Conservation (phyloP, 1,139 yeast genomes). For the Hansenula sp. region DNA sequence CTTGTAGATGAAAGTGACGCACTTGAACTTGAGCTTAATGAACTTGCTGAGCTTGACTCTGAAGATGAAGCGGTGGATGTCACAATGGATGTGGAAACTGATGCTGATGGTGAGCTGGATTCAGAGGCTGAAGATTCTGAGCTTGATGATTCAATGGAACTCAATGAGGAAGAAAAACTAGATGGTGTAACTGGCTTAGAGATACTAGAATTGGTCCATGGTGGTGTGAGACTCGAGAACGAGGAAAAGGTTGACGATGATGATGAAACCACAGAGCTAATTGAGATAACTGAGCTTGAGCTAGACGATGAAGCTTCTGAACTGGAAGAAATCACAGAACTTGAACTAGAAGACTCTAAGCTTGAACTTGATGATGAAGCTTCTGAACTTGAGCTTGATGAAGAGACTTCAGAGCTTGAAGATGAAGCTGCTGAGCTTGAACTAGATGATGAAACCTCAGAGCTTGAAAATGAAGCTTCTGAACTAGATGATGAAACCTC, state of each 20-base stretch:
- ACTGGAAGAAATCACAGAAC: neutral
- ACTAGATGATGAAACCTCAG: too few relatives aligned
- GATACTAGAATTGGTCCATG: too few relatives aligned
- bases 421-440: too few relatives aligned
- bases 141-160: neutral
- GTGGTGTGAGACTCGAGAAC: too few relatives aligned
- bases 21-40: too few relatives aligned
- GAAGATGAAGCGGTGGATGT: constrained; percentile 27
- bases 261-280: neutral
- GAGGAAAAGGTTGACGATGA: too few relatives aligned
- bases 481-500: too few relatives aligned
- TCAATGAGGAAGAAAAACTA: constrained; percentile 6
- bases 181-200: too few relatives aligned
- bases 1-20: too few relatives aligned
- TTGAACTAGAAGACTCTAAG: constrained; percentile 6
- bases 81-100: constrained; percentile 20
- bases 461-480: neutral
- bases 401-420: neutral
- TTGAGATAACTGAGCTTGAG: neutral
- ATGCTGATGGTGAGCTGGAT: constrained; percentile 5
- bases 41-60: too few relatives aligned
- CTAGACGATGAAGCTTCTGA: neutral
- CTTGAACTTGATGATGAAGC: constrained; percentile 3
- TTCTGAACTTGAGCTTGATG: neutral
- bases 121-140: neutral